phyloP scores from a whole-genome alignment of 2,329 filamentous ascomycete genomes.

The Xylaria sp. region DNA sequence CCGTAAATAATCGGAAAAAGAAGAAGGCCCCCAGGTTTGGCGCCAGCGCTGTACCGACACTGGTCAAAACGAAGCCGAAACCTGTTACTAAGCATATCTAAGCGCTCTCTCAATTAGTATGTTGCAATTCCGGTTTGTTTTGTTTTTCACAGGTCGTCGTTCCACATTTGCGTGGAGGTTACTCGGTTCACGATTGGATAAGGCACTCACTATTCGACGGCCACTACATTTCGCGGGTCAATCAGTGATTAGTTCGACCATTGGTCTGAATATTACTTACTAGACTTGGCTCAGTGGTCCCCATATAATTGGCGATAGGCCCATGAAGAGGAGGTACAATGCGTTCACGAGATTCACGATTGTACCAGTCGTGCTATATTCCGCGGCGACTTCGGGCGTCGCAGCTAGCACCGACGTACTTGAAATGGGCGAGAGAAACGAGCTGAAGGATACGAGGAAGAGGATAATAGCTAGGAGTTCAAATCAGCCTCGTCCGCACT shows the following conservation, averaged over 20 bases:
- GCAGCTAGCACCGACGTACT: conserved; percentile 79
- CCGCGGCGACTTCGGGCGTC: conserved; percentile 76
- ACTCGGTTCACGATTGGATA: not conserved
- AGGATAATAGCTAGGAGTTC: conserved; percentile 65
- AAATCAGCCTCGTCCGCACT: conserved; percentile 14
- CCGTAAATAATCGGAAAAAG: conserved; percentile 78
- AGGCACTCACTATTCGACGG: conserved; percentile 62
- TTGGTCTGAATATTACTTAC: conserved; percentile 17
- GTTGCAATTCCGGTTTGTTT: not conserved
- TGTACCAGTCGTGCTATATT: conserved; percentile 72
- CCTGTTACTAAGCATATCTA: conserved; percentile 70
- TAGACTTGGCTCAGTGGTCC: conserved; percentile 76
- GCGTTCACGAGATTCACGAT: conserved; percentile 81
- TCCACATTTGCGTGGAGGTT: not conserved
- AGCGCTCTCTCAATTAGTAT: conserved; percentile 13
- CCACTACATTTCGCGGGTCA: conserved; percentile 50
- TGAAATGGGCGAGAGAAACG: conserved; percentile 79
- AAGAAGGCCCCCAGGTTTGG: conserved; percentile 78
- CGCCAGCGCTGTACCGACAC: conserved; percentile 76
- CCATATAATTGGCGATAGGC: conserved; percentile 75
- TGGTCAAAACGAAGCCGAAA: conserved; percentile 73
- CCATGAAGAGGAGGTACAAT: conserved; percentile 77
- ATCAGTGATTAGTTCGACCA: not conserved
- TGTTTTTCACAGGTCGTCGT: not conserved
- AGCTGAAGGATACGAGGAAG: conserved; percentile 75